phyloP scores from a whole-genome alignment of 805 yeast genomes.

The Candida montana region DNA sequence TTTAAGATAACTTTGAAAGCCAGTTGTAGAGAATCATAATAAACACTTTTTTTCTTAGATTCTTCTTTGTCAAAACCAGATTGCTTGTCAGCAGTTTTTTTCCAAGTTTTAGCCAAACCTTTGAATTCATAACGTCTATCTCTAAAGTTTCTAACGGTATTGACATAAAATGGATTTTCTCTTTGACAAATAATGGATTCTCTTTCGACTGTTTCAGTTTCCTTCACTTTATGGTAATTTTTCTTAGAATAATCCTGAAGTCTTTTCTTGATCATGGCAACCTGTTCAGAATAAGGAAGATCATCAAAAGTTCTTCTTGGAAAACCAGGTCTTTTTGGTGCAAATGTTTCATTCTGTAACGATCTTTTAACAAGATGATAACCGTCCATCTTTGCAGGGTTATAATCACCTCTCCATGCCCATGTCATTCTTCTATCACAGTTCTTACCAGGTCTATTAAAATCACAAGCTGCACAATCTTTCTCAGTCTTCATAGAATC shows the following conservation, averaged over 20 bases:
- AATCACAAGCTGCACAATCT: constrained; percentile 97
- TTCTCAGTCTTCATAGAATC: constrained; percentile 94
- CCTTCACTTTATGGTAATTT: constrained; percentile 75
- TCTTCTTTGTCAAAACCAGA: constrained; percentile 66
- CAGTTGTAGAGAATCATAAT: constrained; percentile 90
- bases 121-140: constrained; percentile 96
- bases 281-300: constrained; percentile 72
- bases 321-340: constrained; percentile 50
- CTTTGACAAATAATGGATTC: constrained; percentile 95
- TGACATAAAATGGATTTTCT: constrained; percentile 94
- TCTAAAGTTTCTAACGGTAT: constrained; percentile 90
- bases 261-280: constrained; percentile 65
- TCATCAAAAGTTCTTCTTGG: constrained; percentile 70
- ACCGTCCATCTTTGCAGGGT: constrained; percentile 87
- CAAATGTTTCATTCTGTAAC: constrained; percentile 71
- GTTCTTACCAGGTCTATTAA: constrained; percentile 87
- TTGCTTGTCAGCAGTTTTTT: constrained; percentile 62
- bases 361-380: constrained; percentile 86
- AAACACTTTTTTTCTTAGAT: constrained; percentile 87
- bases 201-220: constrained; percentile 77
- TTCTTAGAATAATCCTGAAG: constrained; percentile 80
- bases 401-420: constrained; percentile 98
- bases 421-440: constrained; percentile 91
- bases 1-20: constrained; percentile 96
- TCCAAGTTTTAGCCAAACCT: constrained; percentile 91